phyloP scores from a whole-genome alignment of 1,284 basidiomycete species.

The Boletus calvinii region DNA sequence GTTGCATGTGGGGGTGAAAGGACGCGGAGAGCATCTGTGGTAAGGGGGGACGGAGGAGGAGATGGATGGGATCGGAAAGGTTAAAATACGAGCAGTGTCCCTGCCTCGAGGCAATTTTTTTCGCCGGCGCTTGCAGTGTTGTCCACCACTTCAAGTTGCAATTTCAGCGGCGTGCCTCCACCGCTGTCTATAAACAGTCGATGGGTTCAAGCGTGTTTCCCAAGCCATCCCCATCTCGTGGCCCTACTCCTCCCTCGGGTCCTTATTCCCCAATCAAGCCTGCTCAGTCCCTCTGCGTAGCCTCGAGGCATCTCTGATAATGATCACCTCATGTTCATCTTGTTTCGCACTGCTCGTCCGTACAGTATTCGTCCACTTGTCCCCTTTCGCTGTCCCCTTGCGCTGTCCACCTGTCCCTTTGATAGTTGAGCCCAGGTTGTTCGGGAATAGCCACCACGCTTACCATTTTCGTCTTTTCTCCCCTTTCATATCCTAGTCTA shows the following conservation, averaged over 20 bases:
- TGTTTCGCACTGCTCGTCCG: conserved; percentile 2
- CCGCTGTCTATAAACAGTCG: background rate
- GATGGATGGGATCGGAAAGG: conserved; percentile 4
- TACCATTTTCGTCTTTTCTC: no score
- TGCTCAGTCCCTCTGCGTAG: conserved; percentile 8
- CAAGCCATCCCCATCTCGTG: conserved; percentile 9
- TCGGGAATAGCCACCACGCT: conserved; percentile 3
- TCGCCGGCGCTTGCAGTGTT: background rate
- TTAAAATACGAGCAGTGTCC: background rate
- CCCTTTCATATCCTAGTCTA: conserved; percentile 3
- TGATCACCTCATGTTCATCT: conserved; percentile 24
- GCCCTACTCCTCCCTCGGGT: background rate
- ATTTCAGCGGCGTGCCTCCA: conserved; percentile 15
- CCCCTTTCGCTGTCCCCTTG: background rate
- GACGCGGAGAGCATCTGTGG: conserved; percentile 28
- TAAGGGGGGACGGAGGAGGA: background rate
- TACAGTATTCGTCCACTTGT: conserved; percentile 3
- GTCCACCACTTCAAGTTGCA: no score
- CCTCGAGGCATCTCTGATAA: conserved; percentile 32
- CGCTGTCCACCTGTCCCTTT: no score
- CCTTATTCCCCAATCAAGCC: conserved; percentile 19
- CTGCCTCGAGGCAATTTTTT: conserved; percentile 21
- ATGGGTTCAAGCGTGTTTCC: background rate
- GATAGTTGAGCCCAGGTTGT: background rate
- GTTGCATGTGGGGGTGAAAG: conserved; percentile 29